These are phyloP conservation scores for Rutidosis leptorrhynchoides DNA, from an alignment of 129 eudicot species.

Conservation along the genomic window DNA sequence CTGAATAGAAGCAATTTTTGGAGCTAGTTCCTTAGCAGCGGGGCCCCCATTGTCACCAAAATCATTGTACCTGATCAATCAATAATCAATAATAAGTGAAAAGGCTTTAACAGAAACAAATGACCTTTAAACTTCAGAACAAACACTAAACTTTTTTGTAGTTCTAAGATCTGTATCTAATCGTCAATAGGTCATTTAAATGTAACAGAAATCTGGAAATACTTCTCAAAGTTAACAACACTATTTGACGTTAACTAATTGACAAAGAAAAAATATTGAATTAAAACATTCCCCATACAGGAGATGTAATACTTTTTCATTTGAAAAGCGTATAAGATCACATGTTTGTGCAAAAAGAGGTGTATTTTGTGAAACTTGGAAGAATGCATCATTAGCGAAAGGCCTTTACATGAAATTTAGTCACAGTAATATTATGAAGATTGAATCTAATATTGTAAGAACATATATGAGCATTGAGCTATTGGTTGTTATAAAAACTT, in stretches of 20 bases:
- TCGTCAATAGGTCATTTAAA: neutral
- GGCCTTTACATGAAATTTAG: no score
- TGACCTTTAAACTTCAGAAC: neutral
- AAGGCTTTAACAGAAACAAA: neutral
- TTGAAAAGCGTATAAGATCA: neutral
- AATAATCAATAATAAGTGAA: neutral
- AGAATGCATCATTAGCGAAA: neutral
- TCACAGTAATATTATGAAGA: no score
- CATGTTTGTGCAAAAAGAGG: constrained; percentile 1
- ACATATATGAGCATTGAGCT: neutral
- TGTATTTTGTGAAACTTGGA: neutral
- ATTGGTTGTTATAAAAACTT: neutral
- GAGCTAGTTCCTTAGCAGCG: constrained; percentile 65
- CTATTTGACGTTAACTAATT: no score
- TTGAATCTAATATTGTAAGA: neutral
- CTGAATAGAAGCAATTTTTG: constrained; percentile 50
- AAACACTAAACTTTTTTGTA: neutral
- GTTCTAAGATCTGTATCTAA: neutral
- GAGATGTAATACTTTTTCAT: neutral
- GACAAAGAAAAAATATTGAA: neutral
- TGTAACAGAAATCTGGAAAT: neutral
- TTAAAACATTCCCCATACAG: neutral
- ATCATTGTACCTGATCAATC: constrained; percentile 64
- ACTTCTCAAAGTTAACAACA: no score
- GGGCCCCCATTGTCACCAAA: constrained; percentile 88